Evolutionary conservation across 306 rosid genomes (phyloP).

Genomic region (Prunus mume): DNA sequence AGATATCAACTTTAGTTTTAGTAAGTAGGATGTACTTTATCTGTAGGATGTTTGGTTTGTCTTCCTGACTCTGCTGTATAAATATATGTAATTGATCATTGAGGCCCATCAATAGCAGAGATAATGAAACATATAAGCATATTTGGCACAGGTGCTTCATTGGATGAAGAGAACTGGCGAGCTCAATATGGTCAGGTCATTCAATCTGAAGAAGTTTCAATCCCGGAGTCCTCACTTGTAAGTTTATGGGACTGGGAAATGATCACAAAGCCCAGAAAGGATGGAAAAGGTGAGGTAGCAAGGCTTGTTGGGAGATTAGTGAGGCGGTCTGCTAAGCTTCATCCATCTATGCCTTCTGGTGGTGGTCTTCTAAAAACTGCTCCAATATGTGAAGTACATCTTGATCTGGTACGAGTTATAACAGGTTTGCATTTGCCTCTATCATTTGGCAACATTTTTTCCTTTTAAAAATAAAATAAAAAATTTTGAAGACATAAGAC

Average conservation of each 20-base stretch:
- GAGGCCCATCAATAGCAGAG: background rate
- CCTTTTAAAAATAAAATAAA: too few species aligned
- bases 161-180: constrained; percentile 89
- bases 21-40: background rate
- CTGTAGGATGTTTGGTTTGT: background rate
- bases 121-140: background rate
- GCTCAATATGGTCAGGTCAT: constrained; percentile 91
- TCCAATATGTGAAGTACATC: constrained; percentile 69
- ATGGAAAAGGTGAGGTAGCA: constrained; percentile 48
- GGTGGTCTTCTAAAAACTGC: constrained; percentile 72
- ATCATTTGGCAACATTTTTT: background rate
- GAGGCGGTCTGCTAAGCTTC: constrained; percentile 62
- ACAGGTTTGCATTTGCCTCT: constrained; percentile 66
- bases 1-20: constrained; percentile 17
- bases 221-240: constrained; percentile 38
- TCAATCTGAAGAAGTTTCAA: constrained; percentile 45
- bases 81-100: background rate
- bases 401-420: constrained; percentile 83
- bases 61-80: background rate
- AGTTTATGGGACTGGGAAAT: constrained; percentile 92
- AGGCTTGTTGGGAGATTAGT: constrained; percentile 73
- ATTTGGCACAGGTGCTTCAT: constrained; percentile 31
- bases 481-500: background rate
- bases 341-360: constrained; percentile 73
- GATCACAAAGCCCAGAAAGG: constrained; percentile 47